Evolutionary conservation across 352 stramenopile genomes (phyloP), one percentile per base, ranked within the genome.

Genomic region (Saprolegnia parasitica): DNA sequence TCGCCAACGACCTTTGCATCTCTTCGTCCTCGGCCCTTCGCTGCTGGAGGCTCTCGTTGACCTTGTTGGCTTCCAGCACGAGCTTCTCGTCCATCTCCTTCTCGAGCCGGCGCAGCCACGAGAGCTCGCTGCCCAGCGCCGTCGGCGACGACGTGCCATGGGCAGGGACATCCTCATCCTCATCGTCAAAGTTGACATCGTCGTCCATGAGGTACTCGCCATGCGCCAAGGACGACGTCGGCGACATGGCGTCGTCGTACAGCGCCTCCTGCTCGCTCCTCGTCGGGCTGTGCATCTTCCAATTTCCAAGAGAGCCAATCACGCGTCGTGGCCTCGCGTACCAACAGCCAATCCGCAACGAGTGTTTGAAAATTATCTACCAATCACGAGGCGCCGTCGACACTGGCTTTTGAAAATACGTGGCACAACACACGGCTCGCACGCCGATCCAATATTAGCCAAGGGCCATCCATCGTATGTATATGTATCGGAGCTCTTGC

Each of bases 51-150:
- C 54, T 37, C 29, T 70, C 63, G 54, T 70, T 63, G 47, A 70
- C 52, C 46, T 61, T 70, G 29, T 70, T 52, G 15, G 63, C 46
- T 24, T 70, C 63, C 21, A 70, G 8, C 21, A 70, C 21, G 5
- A 70, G 47, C 49, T 70, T 70, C 29, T 58, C 47, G 39, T 70
- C 63, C 63, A 70, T 70, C 10, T 70, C 63, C 29, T 52, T 24
- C 46, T 70, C 63, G 18, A 70, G 54, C 8, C 63, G 46, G 4
- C 63, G 46, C 39, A 70, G 37, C 63, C 63, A 70, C n/a, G 63
- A 70, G 37, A 56, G 20, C 21, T 67, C 58, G 26, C 40, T 11
- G n/a, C 26, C 58, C 20, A 49, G 13, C 13, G 16, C 16, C 35
- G 52, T 67, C n/a, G 63, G 63, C 2, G 63, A 70, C 35, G 47